These are phyloP conservation scores for Crataegus laevigata DNA, from an alignment of 306 rosid genomes.

Conservation along the genomic window DNA sequence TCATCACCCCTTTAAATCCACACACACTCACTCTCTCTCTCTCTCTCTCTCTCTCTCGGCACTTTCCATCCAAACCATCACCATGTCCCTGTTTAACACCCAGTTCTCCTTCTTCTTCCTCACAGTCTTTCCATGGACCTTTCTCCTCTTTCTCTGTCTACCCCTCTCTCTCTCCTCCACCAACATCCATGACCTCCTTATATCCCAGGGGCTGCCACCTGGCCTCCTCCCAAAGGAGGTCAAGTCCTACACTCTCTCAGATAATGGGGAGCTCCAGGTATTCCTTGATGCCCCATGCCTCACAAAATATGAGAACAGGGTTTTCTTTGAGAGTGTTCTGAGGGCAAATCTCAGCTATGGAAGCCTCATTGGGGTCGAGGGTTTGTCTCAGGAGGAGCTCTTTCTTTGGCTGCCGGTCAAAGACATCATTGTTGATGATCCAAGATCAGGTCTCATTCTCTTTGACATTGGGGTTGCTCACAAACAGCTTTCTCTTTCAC, in stretches of 20 bases:
- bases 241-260: constrained; percentile 54
- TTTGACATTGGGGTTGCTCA: constrained; percentile 86
- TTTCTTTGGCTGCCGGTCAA: constrained; percentile 87
- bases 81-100: constrained; percentile 40
- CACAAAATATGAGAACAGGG: constrained; percentile 71
- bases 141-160: constrained; percentile 23
- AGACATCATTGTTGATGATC: constrained; percentile 74
- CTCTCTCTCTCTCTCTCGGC: constrained; percentile 1
- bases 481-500: constrained; percentile 72
- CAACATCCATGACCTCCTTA: constrained; percentile 71
- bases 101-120: constrained; percentile 1
- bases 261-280: constrained; percentile 60
- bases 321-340: constrained; percentile 53
- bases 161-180: constrained; percentile 18
- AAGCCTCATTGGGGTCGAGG: constrained; percentile 72
- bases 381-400: constrained; percentile 76
- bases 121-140: constrained; percentile 8
- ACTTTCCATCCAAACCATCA: not conserved
- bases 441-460: constrained; percentile 64
- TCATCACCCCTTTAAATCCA: not conserved
- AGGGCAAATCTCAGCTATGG: constrained; percentile 83
- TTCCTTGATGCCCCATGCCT: constrained; percentile 70
- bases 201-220: constrained; percentile 69
- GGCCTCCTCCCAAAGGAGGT: constrained; percentile 74
- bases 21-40: constrained; percentile 9